Conservation (phyloP, 768 basidiomycete species). For the Leccinum boreale region DNA sequence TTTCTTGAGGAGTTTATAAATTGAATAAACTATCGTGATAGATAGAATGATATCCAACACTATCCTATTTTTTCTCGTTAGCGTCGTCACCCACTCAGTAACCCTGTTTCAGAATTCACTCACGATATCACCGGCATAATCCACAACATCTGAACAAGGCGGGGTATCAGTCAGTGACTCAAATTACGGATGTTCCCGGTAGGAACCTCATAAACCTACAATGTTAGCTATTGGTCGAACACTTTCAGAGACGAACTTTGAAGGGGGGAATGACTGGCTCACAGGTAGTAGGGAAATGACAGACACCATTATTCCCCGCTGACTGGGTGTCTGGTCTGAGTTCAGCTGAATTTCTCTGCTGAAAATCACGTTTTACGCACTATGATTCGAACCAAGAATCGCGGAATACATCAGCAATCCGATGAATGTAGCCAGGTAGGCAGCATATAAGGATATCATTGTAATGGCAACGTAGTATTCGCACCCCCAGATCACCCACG, state of each 20-base stretch:
- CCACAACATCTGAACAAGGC: neutral
- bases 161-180: neutral
- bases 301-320: neutral
- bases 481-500: constrained; percentile 18
- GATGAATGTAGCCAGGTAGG: constrained; percentile 1
- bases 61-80: neutral
- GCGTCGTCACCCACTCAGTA: neutral
- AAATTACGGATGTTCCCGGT: neutral
- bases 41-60: neutral
- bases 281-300: neutral
- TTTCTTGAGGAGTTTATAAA: neutral
- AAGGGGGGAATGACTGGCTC: neutral
- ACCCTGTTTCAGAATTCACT: neutral
- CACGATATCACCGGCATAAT: neutral
- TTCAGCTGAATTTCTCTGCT: neutral
- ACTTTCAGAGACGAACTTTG: neutral
- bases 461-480: neutral
- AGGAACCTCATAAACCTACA: neutral
- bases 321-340: neutral
- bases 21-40: neutral
- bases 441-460: constrained; percentile 9
- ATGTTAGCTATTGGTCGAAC: neutral
- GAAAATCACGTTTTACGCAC: neutral
- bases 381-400: neutral
- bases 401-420: neutral